Percentiles rank a stretch among this genome's conserved stretches.
These are phyloP conservation scores for Thalassiosira gravida DNA, from an alignment of 352 stramenopile species.

Conservation along the genomic window DNA sequence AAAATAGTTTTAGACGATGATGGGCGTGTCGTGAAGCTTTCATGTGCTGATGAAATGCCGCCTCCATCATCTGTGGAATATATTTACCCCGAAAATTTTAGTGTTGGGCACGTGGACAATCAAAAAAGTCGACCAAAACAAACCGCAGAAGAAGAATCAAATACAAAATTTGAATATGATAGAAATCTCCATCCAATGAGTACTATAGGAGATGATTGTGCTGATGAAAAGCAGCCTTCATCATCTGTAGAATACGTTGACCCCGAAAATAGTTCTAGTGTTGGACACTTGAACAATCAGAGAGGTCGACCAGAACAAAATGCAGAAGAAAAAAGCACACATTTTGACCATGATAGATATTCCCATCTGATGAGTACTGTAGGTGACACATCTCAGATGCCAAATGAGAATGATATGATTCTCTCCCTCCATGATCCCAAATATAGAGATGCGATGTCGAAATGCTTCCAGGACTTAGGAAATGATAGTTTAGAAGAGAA, in stretches of 20 bases:
- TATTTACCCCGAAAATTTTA: no score
- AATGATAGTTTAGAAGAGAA: slow-evolving; percentile 2
- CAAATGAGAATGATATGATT: slow-evolving; percentile 34
- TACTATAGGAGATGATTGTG: background rate
- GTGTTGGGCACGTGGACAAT: no score
- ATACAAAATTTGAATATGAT: background rate
- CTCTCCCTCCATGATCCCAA: slow-evolving; percentile 12
- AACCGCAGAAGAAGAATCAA: background rate
- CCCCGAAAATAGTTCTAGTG: no score
- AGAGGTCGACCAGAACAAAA: background rate
- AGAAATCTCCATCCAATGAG: background rate
- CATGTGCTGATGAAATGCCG: background rate
- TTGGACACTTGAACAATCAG: no score
- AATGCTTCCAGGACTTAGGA: slow-evolving; percentile 20
- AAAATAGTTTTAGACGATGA: background rate
- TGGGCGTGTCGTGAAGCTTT: no score
- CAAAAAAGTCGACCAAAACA: background rate
- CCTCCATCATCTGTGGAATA: background rate
- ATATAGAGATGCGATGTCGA: slow-evolving; percentile 7
- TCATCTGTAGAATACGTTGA: background rate
- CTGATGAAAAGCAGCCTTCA: background rate
- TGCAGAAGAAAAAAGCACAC: background rate
- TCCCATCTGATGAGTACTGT: background rate
- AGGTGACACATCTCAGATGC: slow-evolving; percentile 3
- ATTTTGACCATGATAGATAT: background rate